Evolutionary conservation across 78 protist genomes (phyloP).

Genomic region (Goniomonas avonlea): DNA sequence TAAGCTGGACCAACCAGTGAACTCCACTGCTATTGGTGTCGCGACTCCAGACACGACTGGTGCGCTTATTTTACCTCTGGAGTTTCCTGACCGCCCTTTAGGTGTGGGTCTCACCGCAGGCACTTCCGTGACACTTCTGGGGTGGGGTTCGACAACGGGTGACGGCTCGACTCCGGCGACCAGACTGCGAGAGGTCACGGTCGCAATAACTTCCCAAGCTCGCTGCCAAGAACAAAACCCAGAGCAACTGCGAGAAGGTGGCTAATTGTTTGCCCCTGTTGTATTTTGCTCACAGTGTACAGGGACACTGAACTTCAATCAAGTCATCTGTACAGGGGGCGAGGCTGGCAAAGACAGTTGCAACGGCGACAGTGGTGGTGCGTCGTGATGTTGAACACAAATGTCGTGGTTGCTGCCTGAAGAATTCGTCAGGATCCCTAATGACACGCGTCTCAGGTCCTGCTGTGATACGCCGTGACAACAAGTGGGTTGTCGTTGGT

Average conservation of each 20-base stretch:
- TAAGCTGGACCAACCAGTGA: neutral
- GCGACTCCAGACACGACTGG: no score
- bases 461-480: no score
- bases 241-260: no score
- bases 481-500: no score
- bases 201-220: neutral
- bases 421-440: no score
- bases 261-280: no score
- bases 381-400: no score
- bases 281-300: neutral
- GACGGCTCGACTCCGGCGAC: neutral
- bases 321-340: constrained; percentile 10
- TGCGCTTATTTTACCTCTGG: no score
- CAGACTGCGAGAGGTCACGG: neutral
- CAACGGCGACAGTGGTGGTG: constrained; percentile 20
- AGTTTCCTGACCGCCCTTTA: no score
- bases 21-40: neutral
- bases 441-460: no score
- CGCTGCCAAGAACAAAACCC: neutral
- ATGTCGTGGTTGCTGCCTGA: no score
- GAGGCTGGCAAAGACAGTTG: constrained; percentile 15
- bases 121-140: neutral
- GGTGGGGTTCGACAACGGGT: neutral
- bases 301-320: neutral
- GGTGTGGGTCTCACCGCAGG: neutral